Evolutionary conservation across 2,329 filamentous ascomycete species (phyloP).

Genomic region (Truncatella angustata): DNA sequence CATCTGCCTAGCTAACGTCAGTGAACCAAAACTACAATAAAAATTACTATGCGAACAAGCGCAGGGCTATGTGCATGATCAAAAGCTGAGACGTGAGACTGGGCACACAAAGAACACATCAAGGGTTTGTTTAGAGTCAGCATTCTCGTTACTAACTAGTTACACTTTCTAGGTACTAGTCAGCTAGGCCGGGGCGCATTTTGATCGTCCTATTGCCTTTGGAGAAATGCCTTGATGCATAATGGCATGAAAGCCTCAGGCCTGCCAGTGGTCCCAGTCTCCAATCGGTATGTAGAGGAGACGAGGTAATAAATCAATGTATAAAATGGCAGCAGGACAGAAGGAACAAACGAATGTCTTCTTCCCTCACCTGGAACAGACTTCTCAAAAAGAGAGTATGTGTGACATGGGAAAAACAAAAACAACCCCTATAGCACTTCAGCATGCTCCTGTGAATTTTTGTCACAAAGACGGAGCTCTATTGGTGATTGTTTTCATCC

Average conservation of each 20-base stretch:
- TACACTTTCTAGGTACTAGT: constrained; percentile 9
- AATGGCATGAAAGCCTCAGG: constrained; percentile 1
- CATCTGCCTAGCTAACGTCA: background rate
- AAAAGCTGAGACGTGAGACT: background rate
- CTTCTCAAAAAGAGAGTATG: constrained; percentile 13
- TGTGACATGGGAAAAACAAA: constrained; percentile 8
- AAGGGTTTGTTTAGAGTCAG: background rate
- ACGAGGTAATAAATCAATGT: background rate
- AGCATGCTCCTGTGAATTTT: constrained; percentile 12
- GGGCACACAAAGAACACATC: background rate
- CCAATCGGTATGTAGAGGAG: background rate
- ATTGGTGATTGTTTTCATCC: too few species aligned
- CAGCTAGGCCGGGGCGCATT: constrained; percentile 2
- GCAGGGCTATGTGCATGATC: background rate
- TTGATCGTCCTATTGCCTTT: constrained; percentile 2
- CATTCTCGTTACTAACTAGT: constrained; percentile 7
- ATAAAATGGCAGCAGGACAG: constrained; percentile 6
- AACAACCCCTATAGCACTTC: constrained; percentile 13
- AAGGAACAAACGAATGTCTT: constrained; percentile 24
- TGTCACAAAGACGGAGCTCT: too few species aligned
- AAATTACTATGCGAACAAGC: too few species aligned
- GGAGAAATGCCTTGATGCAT: background rate
- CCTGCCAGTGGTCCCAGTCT: background rate
- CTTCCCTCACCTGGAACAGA: constrained; percentile 15
- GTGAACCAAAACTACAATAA: too few species aligned